Base-by-base conservation (phyloP, 768 basidiomycete genomes). In the Floccularia luteovirens region DNA sequence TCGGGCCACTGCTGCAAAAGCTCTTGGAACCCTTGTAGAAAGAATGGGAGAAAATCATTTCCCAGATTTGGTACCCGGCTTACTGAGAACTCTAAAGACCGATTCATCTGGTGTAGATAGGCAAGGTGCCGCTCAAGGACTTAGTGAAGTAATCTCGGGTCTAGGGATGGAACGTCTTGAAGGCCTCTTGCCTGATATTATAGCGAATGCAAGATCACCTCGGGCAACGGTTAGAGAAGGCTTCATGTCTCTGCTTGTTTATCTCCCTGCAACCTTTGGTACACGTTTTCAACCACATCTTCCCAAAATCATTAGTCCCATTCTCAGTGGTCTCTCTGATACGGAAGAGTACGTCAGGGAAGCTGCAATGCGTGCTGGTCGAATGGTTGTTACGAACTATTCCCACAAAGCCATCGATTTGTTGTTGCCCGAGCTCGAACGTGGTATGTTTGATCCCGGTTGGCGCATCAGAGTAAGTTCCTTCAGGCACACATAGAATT, bases 141-240 rank as follows among this genome's bases (percentile, higher is more conserved):
- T 98, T 32, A 87, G 87, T 44, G 96, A 98, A 61, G 91, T 98
- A 5, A 72, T 98, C 2, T 83, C 92, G 2, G 93, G 91, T 14
- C 77, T 98, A 22, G 96, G 96, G n/a, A 93, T 96, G 86, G 93
- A 98, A 46, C 75, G 92, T 33, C 73, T 99, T 47, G 96, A 99
- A 55, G 85, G 88, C 4, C 70, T 99, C 1, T 72, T 98, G 2
- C 96, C 96, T 0, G 90, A 94, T 49, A 91, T 99, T 54, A 82
- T 99, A 46, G 76, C 75, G 21, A 97, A 90, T 56, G 89, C 92
- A 2, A 80, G 87, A 49, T 93, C 90, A 34, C 85, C 90, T 1
- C 71, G 90, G 7, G 74, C 92, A 19, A 93, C 91, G 20, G 87
- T 98, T 30, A 78, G 92, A 24, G 96, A 98, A 69, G 96, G 96